Base-by-base conservation (phyloP, 176 grass and related monocot species). In the Zea mays region DNA sequence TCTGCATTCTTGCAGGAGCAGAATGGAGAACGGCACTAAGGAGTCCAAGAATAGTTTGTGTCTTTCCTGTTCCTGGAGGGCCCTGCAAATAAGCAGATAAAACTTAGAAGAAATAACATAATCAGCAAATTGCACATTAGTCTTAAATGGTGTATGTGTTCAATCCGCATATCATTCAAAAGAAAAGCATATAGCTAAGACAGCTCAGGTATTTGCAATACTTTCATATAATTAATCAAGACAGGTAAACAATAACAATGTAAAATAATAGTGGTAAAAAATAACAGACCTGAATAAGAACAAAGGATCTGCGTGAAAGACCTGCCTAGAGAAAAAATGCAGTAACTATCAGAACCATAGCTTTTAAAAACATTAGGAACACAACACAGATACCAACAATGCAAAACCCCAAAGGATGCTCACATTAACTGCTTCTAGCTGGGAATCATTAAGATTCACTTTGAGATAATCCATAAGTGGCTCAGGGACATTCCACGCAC, bases 11-110 rank as follows among this genome's bases (percentile, higher is more conserved):
- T 86, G 86, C 81, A 75, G 91, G 95, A 80, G 89, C 83, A 17
- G 95, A 98, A 88, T 98, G 95, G 67, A 98, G 91, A 88, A 98
- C 87, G 71, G 95, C 95, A 82, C 91, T 98, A 15, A 98, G 95
- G 63, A 98, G 95, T 86, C 89, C 95, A 65, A 98, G 89, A 61
- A 98, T 98, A 74, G 95, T 98, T 85, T 98, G 95, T 75, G 95
- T 98, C 86, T 98, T 97, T 81, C 95, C 91, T 52, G 95, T 98
- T 82, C 95, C 95, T 74, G 91, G 95, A 70, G 91, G 95, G 43
- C 95, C 95, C 95, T 94, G 71, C 67, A 88, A 69, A 81, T 75
- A 76, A 85, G 44, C 40, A 82, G n/a, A 47, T 56, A 37, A 14
- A 57, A 56, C 52, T 56, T 55, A 55, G 51, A 33, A 71, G 10